Conservation (phyloP, 139 green algal genomes). For the Chlamydomonas schloesseri region DNA sequence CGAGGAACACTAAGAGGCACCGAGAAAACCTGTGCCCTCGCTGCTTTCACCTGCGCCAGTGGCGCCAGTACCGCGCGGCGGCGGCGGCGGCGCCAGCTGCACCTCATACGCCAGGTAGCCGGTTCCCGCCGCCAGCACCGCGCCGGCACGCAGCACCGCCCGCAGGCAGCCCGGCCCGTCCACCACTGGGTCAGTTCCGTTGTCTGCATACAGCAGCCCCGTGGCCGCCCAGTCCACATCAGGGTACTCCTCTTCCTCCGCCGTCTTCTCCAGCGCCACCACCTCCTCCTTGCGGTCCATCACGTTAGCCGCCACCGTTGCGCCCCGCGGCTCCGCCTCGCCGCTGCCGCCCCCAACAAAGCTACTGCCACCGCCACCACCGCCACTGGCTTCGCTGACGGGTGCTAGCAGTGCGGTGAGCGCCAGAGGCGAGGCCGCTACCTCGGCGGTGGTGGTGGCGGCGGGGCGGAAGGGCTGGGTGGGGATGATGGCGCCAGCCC, state of each 20-base stretch:
- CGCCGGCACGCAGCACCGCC: not conserved
- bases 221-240: not conserved
- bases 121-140: not conserved
- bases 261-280: too few species aligned
- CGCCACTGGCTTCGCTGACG: not conserved
- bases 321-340: too few species aligned
- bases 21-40: too few species aligned
- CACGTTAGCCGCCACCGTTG: too few species aligned
- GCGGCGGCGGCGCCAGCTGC: not conserved
- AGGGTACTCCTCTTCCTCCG: too few species aligned
- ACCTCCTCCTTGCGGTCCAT: too few species aligned
- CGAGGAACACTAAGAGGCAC: too few species aligned
- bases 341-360: not conserved
- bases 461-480: not conserved
- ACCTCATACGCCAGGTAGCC: slow-evolving; percentile 13
- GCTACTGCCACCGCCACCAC: too few species aligned
- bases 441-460: slow-evolving; percentile 6
- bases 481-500: slow-evolving; percentile 3
- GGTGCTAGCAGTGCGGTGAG: not conserved
- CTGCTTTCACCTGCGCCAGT: too few species aligned
- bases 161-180: not conserved
- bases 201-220: slow-evolving; percentile 10
- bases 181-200: not conserved
- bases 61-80: too few species aligned
- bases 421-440: slow-evolving; percentile 5